Conservation (phyloP, 371 early-diverging fungal species). For the Rhizopus stolonifer region DNA sequence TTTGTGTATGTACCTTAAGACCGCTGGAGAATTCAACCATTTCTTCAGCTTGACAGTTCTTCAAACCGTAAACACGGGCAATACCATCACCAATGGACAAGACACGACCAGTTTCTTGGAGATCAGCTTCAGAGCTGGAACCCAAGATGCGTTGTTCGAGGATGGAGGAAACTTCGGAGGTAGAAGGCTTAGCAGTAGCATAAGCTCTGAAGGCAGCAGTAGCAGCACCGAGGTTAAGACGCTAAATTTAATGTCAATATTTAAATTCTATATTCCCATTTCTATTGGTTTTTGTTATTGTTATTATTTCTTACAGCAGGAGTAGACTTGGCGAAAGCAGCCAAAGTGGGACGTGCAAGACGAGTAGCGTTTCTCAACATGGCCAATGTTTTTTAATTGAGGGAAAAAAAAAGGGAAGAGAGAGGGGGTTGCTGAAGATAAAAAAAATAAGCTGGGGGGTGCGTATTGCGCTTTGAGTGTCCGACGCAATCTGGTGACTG, state of each 20-base stretch:
- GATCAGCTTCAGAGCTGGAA: slow-evolving; percentile 73
- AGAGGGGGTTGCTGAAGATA: slow-evolving; percentile 19
- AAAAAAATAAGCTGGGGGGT: slow-evolving; percentile 24
- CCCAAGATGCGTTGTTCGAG: slow-evolving; percentile 93
- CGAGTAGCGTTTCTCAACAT: slow-evolving; percentile 58
- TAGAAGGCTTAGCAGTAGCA: slow-evolving; percentile 63
- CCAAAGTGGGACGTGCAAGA: slow-evolving; percentile 47
- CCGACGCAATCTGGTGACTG: background rate
- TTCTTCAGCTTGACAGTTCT: slow-evolving; percentile 97
- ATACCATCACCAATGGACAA: slow-evolving; percentile 99
- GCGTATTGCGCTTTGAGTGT: background rate
- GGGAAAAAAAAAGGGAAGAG: background rate
- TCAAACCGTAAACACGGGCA: slow-evolving; percentile 96
- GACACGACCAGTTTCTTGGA: slow-evolving; percentile 96
- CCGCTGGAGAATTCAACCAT: slow-evolving; percentile 98
- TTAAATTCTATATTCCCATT: too few species aligned
- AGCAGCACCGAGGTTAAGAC: slow-evolving; percentile 62
- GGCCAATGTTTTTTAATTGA: slow-evolving; percentile 2
- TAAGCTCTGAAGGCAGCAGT: slow-evolving; percentile 53
- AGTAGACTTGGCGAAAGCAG: slow-evolving; percentile 40
- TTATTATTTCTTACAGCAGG: slow-evolving; percentile 31
- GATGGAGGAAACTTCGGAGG: slow-evolving; percentile 87
- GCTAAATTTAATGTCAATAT: slow-evolving; percentile 20
- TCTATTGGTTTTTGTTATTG: background rate
- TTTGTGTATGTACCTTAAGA: slow-evolving; percentile 66